Evolutionary conservation across 176 grass and related monocot species (phyloP).

Genomic region (Oryza meyeriana): DNA sequence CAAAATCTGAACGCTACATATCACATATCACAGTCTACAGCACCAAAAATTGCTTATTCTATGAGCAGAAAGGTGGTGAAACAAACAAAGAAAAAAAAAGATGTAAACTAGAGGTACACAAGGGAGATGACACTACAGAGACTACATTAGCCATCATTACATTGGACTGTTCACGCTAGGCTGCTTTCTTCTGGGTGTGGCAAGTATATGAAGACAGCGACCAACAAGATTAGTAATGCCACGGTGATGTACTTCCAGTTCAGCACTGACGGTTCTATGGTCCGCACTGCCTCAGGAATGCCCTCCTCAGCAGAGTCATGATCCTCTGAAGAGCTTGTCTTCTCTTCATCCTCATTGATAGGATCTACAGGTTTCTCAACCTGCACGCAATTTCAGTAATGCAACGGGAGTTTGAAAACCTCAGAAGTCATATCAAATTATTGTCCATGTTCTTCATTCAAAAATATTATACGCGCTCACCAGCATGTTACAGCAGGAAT

Average conservation of each 20-base stretch:
- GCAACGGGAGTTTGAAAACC: neutral
- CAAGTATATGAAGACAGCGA: constrained; percentile 31
- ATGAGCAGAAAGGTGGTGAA: neutral
- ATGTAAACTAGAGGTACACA: neutral
- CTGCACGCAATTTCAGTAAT: constrained; percentile 33
- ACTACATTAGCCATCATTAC: neutral
- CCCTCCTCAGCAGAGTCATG: constrained; percentile 34
- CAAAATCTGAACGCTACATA: neutral
- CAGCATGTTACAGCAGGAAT: no score
- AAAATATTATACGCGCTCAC: no score
- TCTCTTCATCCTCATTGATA: neutral
- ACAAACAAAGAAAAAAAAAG: neutral
- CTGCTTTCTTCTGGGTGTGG: constrained; percentile 28
- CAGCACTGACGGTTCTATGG: constrained; percentile 42
- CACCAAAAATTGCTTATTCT: constrained; percentile 24
- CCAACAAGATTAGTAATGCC: constrained; percentile 41
- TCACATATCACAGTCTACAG: neutral
- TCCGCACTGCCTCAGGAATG: constrained; percentile 38
- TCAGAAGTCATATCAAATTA: neutral
- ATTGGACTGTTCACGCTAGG: neutral
- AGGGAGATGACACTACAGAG: neutral
- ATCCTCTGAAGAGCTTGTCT: constrained; percentile 17
- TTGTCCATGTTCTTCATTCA: neutral
- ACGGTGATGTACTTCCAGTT: constrained; percentile 49
- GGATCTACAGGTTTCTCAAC: constrained; percentile 26